phyloP scores from a whole-genome alignment of 164 flowering plant genomes.

The Annona squamosa region DNA sequence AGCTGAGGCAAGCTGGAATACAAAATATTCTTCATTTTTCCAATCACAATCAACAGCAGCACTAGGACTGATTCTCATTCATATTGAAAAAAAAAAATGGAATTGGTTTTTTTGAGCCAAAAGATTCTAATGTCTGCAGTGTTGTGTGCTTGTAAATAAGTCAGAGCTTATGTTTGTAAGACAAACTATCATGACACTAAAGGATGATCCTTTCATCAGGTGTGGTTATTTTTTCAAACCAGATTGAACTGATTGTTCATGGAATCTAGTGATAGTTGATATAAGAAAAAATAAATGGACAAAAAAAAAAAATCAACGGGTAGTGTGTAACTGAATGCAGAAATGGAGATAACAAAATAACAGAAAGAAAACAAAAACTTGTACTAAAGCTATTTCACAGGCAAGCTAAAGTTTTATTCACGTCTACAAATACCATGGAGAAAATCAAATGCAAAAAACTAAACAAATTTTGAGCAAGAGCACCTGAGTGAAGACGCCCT shows the following conservation, averaged over 20 bases:
- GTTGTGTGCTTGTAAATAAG: neutral
- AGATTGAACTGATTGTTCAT: neutral
- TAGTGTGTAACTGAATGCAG: too few species aligned
- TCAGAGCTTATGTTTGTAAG: neutral
- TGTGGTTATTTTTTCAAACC: neutral
- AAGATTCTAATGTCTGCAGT: neutral
- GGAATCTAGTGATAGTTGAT: neutral
- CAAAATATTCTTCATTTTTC: neutral
- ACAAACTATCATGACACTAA: neutral
- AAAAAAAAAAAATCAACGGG: too few species aligned
- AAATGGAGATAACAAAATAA: too few species aligned
- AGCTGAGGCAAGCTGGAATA: too few species aligned
- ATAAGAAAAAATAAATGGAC: neutral
- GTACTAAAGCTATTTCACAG: neutral
- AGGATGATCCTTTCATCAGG: neutral
- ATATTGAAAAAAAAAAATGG: neutral
- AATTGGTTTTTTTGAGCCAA: neutral
- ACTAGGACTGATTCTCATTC: neutral
- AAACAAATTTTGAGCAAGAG: neutral
- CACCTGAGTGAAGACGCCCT: conserved; percentile 94
- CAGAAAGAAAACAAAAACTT: neutral
- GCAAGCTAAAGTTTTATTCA: neutral
- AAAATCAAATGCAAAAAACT: neutral
- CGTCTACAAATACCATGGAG: neutral
- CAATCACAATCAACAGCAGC: neutral